These are phyloP conservation scores for Dunaliella sp. DNA, from an alignment of 139 green algal genomes.

Conservation along the genomic window DNA sequence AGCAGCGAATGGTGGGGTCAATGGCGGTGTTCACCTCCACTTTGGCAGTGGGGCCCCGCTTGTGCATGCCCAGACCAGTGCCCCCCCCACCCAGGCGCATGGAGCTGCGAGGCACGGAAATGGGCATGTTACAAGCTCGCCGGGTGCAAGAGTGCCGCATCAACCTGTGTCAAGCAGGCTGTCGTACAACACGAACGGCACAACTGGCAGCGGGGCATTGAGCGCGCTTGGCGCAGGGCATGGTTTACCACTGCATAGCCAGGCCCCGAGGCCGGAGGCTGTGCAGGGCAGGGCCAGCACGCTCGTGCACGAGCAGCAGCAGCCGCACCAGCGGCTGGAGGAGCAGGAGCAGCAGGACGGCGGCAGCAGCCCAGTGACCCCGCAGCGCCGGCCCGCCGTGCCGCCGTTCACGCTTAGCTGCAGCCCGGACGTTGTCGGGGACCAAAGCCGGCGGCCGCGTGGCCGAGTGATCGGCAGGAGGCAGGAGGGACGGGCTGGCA, in stretches of 20 bases:
- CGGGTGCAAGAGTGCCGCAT: no score
- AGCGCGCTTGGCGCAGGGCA: no score
- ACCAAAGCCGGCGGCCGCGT: neutral
- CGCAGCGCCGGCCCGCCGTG: no score
- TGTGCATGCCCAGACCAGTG: no score
- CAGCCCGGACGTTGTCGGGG: neutral
- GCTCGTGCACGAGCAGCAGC: neutral
- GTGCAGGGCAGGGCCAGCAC: neutral
- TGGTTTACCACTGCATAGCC: no score
- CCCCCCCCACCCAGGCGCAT: neutral
- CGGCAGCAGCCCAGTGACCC: neutral
- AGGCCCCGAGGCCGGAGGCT: no score
- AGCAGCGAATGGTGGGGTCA: neutral
- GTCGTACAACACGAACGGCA: no score
- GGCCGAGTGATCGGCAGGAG: neutral
- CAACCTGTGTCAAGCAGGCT: no score
- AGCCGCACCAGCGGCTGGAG: neutral
- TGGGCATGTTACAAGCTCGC: neutral
- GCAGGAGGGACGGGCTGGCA: no score
- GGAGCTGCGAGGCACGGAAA: neutral
- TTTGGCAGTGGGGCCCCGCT: neutral
- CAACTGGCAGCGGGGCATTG: no score
- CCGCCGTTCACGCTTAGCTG: neutral
- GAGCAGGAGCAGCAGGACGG: neutral
- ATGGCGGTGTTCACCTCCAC: neutral